Base-by-base conservation (phyloP, 2,329 filamentous ascomycete species). In the Ciborinia camelliae region DNA sequence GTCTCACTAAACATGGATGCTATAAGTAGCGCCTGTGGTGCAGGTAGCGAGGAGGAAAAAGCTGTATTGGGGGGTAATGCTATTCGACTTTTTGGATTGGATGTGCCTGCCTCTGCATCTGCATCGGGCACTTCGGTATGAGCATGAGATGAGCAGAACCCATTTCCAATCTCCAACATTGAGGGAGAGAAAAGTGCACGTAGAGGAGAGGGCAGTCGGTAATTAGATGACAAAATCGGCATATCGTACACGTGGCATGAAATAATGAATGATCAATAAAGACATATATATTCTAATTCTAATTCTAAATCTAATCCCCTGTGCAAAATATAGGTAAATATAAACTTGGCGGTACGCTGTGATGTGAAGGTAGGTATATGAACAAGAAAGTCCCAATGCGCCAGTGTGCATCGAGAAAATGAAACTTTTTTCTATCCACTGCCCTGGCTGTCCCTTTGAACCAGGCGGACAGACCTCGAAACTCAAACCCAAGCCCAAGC, bases 1-100 rank as follows among this genome's bases (percentile, higher is more conserved):
- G 88, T 91, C 4, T 84, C 78, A 61, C 80, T 80, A 45, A 87
- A 86, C 68, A 81, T 81, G 67, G 71, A 79, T 7, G 85, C 86
- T 7, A 85, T 88, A n/a, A 75, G 78, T 20, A 78, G 77, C 12
- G 80, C 83, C 0, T 80, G 86, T 45, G 80, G 79, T 0, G 75
- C 77, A 50, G 79, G 81, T 4, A 78, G 78, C 18, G 72, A 77
- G 8, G 78, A 79, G 18, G 81, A 81, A 18, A 76, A 79, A n/a
- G 81, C 77, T 26, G 82, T 87, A 12, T 80, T 89, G 77, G 86
- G 86, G 7, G 79, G 77, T 2, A 89, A 89, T 71, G 86, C 86
- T 4, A 76, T 84, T 20, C 76, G 80, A 20, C 79, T 86, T 55
- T 73, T 89, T 67, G 71, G 71, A n/a, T 67, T 75, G 62, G 51